Conservation (phyloP, 768 basidiomycete genomes). For the Psilocybe azurescens region DNA sequence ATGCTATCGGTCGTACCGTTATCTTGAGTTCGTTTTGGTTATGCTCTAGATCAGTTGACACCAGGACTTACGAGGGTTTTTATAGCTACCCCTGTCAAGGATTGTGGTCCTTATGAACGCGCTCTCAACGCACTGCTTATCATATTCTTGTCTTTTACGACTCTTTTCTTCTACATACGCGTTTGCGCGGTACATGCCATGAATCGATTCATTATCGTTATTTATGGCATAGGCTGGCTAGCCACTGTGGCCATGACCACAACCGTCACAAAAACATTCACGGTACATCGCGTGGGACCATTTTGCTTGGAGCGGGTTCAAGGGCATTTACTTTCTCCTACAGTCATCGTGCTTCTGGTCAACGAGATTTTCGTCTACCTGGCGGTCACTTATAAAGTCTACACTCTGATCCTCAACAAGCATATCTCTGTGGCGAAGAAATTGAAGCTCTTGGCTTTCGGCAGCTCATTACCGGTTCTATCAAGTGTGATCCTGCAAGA, state of each 20-base stretch:
- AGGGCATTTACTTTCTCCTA: slow-evolving; percentile 19
- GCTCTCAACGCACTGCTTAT: slow-evolving; percentile 25
- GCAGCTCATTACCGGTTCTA: slow-evolving; percentile 26
- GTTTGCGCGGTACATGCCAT: slow-evolving; percentile 28
- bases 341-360: slow-evolving; percentile 26
- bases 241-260: slow-evolving; percentile 18
- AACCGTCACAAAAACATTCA: slow-evolving; percentile 25
- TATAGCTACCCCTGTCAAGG: slow-evolving; percentile 20
- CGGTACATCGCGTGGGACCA: slow-evolving; percentile 27
- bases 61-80: background rate
- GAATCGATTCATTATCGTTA: slow-evolving; percentile 18
- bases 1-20: slow-evolving; percentile 20
- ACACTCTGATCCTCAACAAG: slow-evolving; percentile 17
- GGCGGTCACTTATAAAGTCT: slow-evolving; percentile 35
- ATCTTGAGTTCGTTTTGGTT: slow-evolving; percentile 22
- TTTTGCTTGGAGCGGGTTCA: slow-evolving; percentile 28
- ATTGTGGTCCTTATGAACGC: slow-evolving; percentile 19
- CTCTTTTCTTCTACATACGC: slow-evolving; percentile 32
- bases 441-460: slow-evolving; percentile 18
- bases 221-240: slow-evolving; percentile 37
- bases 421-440: slow-evolving; percentile 3
- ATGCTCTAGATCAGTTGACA: background rate
- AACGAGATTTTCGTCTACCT: slow-evolving; percentile 36
- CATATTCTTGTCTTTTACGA: slow-evolving; percentile 23
- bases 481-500: slow-evolving; percentile 29